Percentiles rank a stretch among this genome's conserved stretches.
Evolutionary conservation across 371 early-diverging fungal genomes (phyloP).

Genomic region (Fennellomyces sp.): DNA sequence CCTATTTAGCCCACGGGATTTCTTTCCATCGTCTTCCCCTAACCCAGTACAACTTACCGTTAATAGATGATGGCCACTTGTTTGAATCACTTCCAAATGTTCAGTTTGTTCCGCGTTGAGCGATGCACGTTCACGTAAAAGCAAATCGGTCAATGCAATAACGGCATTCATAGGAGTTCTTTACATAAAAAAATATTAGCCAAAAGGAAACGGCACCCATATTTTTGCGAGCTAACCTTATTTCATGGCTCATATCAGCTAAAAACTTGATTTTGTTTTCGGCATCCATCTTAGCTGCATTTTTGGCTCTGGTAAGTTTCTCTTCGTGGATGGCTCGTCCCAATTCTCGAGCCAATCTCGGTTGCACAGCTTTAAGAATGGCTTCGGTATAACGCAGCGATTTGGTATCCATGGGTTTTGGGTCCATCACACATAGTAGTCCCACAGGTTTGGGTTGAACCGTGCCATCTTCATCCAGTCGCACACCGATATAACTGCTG

Average conservation of each 20-base stretch:
- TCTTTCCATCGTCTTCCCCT: not conserved
- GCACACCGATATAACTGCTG: constrained; percentile 15
- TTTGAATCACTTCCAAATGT: constrained; percentile 62
- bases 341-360: constrained; percentile 49
- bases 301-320: constrained; percentile 47
- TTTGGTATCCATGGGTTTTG: constrained; percentile 13
- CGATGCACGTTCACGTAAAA: constrained; percentile 52
- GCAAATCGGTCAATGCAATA: constrained; percentile 59
- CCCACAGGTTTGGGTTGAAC: constrained; percentile 5
- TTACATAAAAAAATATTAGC: not conserved
- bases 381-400: constrained; percentile 9
- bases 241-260: constrained; percentile 62
- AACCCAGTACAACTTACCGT: constrained; percentile 41
- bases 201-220: not conserved
- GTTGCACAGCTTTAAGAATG: constrained; percentile 33
- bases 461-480: constrained; percentile 6
- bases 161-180: constrained; percentile 69
- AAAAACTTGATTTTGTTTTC: constrained; percentile 65
- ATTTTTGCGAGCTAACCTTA: constrained; percentile 42
- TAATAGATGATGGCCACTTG: constrained; percentile 62
- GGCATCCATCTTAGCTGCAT: constrained; percentile 56
- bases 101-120: constrained; percentile 57
- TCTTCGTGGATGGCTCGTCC: constrained; percentile 45
- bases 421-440: constrained; percentile 14
- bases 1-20: not conserved